Evolutionary conservation across 331 rosid species (phyloP).

Genomic region (Pyrus hybrid): DNA sequence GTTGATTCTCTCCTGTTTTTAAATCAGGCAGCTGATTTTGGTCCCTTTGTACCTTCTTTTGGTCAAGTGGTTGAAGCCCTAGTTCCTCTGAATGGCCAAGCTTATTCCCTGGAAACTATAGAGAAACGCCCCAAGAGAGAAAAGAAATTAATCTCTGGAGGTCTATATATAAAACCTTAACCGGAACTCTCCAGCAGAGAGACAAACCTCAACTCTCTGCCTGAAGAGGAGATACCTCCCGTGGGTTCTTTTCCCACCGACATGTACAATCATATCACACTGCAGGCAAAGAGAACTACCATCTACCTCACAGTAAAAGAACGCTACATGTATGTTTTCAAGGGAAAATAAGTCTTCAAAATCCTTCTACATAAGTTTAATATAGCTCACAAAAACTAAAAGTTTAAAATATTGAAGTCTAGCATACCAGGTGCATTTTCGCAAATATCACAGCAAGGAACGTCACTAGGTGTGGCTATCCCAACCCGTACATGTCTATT

Average conservation of each 20-base stretch:
- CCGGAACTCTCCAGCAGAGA: not conserved
- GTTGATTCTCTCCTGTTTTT: constrained; percentile 17
- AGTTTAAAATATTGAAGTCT: not conserved
- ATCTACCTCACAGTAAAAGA: constrained; percentile 75
- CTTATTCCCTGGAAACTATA: constrained; percentile 55
- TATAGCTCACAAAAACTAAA: not conserved
- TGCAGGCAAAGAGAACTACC: constrained; percentile 78
- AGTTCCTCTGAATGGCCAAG: constrained; percentile 24
- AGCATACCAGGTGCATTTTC: constrained; percentile 66
- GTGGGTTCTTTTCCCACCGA: constrained; percentile 74
- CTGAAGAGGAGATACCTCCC: constrained; percentile 54
- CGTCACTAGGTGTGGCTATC: constrained; percentile 55
- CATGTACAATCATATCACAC: constrained; percentile 71
- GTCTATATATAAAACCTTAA: not conserved
- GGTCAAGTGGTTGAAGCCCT: constrained; percentile 25
- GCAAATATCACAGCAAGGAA: constrained; percentile 65
- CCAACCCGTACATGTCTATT: constrained; percentile 67
- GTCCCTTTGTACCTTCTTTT: constrained; percentile 16
- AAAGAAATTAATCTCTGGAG: not conserved
- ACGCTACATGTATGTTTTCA: constrained; percentile 42
- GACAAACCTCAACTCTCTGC: constrained; percentile 60
- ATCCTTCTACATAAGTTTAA: constrained; percentile 1
- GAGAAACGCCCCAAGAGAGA: not conserved
- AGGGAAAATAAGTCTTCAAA: constrained; percentile 4
- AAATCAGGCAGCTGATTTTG: constrained; percentile 22